These are phyloP conservation scores for Synura sp. DNA, from an alignment of 352 stramenopile species.

Conservation along the genomic window DNA sequence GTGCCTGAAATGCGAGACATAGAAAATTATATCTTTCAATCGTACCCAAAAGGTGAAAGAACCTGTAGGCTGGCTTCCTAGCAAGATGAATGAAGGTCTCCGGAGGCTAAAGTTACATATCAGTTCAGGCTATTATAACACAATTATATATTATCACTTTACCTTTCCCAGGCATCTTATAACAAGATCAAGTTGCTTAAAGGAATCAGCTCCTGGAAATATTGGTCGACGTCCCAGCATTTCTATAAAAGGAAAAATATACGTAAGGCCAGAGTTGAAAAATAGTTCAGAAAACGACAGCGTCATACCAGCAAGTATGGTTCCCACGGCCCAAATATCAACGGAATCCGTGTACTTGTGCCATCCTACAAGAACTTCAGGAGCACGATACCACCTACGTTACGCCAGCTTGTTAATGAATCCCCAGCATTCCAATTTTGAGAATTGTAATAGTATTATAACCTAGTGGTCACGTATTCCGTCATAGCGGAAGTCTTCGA, in stretches of 20 bases:
- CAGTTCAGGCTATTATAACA: too few species aligned
- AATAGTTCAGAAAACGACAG: not conserved
- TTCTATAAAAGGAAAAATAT: not conserved
- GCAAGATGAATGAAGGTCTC: too few species aligned
- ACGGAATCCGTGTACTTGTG: conserved; percentile 54
- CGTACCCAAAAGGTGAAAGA: too few species aligned
- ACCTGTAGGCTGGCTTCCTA: too few species aligned
- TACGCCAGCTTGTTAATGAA: too few species aligned
- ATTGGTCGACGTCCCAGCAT: not conserved
- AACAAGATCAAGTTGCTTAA: not conserved
- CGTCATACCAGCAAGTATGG: conserved; percentile 64
- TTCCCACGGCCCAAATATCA: conserved; percentile 83
- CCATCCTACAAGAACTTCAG: conserved; percentile 75
- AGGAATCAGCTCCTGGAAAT: not conserved
- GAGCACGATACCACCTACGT: conserved; percentile 78
- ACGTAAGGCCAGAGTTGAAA: not conserved
- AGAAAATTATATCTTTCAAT: too few species aligned
- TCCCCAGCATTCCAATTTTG: too few species aligned
- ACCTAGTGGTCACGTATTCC: conserved; percentile 26
- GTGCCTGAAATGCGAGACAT: too few species aligned
- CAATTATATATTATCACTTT: too few species aligned
- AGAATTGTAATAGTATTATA: too few species aligned
- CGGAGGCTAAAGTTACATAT: too few species aligned
- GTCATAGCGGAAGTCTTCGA: not conserved
- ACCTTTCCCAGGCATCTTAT: not conserved